Base-by-base conservation (phyloP, 2,329 filamentous ascomycete species). In the Colletotrichum melonis region DNA sequence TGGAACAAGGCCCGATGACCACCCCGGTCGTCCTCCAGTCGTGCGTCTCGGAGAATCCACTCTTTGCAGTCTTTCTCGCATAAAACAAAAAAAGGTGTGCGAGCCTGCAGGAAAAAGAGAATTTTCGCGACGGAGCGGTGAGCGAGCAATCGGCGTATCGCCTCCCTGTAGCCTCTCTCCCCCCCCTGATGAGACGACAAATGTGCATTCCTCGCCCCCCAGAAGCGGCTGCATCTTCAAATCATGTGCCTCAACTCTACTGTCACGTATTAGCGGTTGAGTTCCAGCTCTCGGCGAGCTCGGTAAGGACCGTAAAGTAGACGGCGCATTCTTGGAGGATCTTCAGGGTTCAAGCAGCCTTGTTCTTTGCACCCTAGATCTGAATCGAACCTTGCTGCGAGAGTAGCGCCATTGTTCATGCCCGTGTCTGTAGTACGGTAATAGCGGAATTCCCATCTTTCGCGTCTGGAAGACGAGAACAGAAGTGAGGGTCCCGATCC, bases 111-210 rank as follows among this genome's bases (percentile, higher is more conserved):
- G 14, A 28, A 42, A 62, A 32, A 63, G 24, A 71, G 49, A 62
- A 55, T 67, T 74, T 73, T 74, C 60, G 54, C 35, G 56, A 74
- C 67, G 72, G 71, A 75, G 74, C 74, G 74, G 74, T 75, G 74
- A 75, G 74, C 60, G 38, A 72, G 63, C 67, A 66, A 74, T 58
- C 24, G 67, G 74, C 74, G 74, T 74, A 74, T 75, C 74, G 67
- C 71, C 38, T 59, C 38, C 58, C 54, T 28, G 42, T 49, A 57
- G 38, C 42, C 65, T 46, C 32, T 54, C 14, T 19, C 11, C 8
- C 24, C 14, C 52, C 63, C 35, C 63, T 30, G 55, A 49, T 54
- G 63, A 74, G 63, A 73, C 54, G 67, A 69, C 52, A 22, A 54
- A 42, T 16, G 49, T 65, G 22, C 59, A 58, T 65, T 62, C 46